A percentile compares a stretch with the other conserved stretches of the same genome.
phyloP scores from a whole-genome alignment of 1,284 basidiomycete species.

The Amylostereum areolatum region DNA sequence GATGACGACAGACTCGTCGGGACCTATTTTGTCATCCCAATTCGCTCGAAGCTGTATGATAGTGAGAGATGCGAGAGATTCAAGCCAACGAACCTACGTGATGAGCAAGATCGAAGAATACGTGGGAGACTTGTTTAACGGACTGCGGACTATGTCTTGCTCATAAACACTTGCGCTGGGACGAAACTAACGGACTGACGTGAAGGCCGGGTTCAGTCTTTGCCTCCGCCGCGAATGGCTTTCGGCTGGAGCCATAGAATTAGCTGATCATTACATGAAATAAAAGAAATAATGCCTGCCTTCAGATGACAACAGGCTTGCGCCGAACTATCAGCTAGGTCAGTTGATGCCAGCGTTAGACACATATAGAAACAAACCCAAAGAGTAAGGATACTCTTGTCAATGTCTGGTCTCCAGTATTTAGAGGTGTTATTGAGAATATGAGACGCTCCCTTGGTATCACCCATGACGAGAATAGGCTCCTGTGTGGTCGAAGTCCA shows the following conservation, averaged over 20 bases:
- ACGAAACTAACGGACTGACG: background rate
- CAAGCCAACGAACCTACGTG: background rate
- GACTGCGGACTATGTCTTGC: background rate
- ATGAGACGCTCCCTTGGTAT: constrained; percentile 9
- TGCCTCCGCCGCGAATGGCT: background rate
- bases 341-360: background rate
- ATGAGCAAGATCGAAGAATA: constrained; percentile 2
- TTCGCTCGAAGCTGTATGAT: background rate
- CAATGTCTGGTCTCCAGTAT: constrained; percentile 5
- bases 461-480: constrained; percentile 6
- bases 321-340: constrained; percentile 10
- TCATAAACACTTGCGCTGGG: background rate
- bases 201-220: background rate
- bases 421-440: constrained; percentile 4
- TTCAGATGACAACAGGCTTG: constrained; percentile 7
- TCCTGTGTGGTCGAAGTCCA: background rate
- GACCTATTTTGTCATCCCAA: constrained; percentile 1
- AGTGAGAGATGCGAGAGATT: background rate
- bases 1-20: background rate
- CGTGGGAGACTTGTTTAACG: constrained; percentile 1
- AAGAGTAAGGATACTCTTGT: constrained; percentile 2
- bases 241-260: background rate
- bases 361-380: constrained; percentile 5
- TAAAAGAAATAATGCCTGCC: background rate
- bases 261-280: background rate